phyloP scores from a whole-genome alignment of 2,329 filamentous ascomycete genomes.

The Metarhizium rileyi region DNA sequence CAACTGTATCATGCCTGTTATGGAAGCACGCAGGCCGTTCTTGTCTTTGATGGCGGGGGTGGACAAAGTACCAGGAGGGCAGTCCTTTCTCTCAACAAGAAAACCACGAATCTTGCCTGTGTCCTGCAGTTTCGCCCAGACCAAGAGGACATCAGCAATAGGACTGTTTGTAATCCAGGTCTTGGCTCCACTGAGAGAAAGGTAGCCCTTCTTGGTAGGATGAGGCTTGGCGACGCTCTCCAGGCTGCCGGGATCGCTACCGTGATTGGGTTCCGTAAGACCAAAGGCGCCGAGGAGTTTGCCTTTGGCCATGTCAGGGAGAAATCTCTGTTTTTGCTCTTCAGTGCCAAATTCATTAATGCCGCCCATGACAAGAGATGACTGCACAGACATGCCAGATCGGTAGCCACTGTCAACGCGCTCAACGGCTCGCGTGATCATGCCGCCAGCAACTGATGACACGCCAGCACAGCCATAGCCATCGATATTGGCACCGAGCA shows the following conservation, averaged over 20 bases:
- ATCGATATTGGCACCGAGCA: conserved; percentile 75
- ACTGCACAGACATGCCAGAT: conserved; percentile 89
- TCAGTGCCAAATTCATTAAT: conserved; percentile 81
- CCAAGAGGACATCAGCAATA: conserved; percentile 72
- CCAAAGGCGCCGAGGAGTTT: conserved; percentile 80
- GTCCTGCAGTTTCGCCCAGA: conserved; percentile 88
- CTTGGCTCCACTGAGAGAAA: conserved; percentile 70
- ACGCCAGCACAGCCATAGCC: conserved; percentile 85
- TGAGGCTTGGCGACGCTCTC: conserved; percentile 79
- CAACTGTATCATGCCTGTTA: conserved; percentile 97
- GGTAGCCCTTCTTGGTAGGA: conserved; percentile 74
- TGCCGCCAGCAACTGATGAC: conserved; percentile 76
- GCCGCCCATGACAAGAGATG: conserved; percentile 85
- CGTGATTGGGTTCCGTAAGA: conserved; percentile 86
- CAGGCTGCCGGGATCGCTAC: conserved; percentile 85
- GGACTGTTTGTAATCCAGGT: conserved; percentile 96
- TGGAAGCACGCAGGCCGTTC: conserved; percentile 82
- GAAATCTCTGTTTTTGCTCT: conserved; percentile 77
- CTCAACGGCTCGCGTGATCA: conserved; percentile 86
- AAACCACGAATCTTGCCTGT: conserved; percentile 94
- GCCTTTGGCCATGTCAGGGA: conserved; percentile 74
- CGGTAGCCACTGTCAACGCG: conserved; percentile 86
- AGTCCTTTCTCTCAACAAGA: conserved; percentile 74
- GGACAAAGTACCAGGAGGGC: conserved; percentile 79
- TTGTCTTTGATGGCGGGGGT: conserved; percentile 93